Conservation (phyloP, 192 early-diverging fungal species). For the Backusella circina region DNA sequence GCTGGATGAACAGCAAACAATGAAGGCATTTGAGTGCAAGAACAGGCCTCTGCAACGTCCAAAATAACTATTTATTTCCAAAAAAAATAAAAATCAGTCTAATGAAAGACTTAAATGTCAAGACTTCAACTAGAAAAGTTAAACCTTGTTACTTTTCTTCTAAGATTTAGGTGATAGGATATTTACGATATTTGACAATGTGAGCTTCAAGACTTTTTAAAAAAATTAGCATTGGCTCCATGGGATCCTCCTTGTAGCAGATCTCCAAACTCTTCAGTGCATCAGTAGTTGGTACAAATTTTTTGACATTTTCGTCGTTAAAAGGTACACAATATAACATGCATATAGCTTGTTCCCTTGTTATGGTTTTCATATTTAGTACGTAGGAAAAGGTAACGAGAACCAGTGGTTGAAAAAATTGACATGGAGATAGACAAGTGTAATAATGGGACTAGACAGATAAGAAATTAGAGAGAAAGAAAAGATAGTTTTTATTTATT, state of each 20-base stretch:
- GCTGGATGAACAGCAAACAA: neutral
- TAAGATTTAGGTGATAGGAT: conserved; percentile 9
- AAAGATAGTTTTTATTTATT: too few species aligned
- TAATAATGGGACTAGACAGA: too few species aligned
- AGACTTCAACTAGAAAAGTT: conserved; percentile 10
- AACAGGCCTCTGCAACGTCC: conserved; percentile 4
- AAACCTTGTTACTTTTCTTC: conserved; percentile 11
- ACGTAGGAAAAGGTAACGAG: neutral
- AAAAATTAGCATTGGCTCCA: conserved; percentile 13
- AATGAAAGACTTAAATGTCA: too few species aligned
- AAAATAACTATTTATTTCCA: too few species aligned
- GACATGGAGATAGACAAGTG: neutral
- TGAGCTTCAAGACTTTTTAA: conserved; percentile 12
- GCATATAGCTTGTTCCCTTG: conserved; percentile 10
- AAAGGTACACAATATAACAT: conserved; percentile 8
- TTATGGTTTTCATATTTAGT: conserved; percentile 7
- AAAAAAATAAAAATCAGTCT: too few species aligned
- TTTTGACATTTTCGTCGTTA: conserved; percentile 9
- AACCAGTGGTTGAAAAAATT: conserved; percentile 7
- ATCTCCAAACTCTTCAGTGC: conserved; percentile 11
- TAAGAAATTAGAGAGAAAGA: too few species aligned
- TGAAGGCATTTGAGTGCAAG: conserved; percentile 13
- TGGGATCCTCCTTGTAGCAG: conserved; percentile 13
- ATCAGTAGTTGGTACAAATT: conserved; percentile 10
- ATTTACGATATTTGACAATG: conserved; percentile 8